Evolutionary conservation across 2,329 filamentous ascomycete genomes (phyloP).

Genomic region (Samsoniella hepiali): DNA sequence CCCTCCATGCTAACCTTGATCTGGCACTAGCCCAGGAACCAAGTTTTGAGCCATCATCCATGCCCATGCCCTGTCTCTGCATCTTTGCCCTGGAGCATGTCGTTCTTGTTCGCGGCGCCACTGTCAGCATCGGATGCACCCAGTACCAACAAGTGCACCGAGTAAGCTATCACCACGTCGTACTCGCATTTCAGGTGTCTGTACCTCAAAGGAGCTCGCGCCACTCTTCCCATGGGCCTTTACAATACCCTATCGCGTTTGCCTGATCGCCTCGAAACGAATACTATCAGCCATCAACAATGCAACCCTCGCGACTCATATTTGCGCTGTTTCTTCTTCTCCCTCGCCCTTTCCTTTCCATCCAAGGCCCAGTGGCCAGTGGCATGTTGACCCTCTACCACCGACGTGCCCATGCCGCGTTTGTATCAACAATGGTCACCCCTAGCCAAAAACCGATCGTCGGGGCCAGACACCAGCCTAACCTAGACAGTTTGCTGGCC

Average conservation of each 20-base stretch:
- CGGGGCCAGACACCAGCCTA: constrained; percentile 2
- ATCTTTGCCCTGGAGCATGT: not conserved
- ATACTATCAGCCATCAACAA: not conserved
- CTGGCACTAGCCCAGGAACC: constrained; percentile 16
- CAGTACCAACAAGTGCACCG: not conserved
- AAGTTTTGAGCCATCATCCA: constrained; percentile 2
- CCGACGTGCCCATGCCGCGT: constrained; percentile 10
- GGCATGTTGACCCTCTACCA: not conserved
- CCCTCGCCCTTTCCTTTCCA: not conserved
- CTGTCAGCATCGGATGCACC: not conserved
- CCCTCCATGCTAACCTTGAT: not conserved
- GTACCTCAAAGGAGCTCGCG: not conserved
- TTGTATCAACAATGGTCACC: constrained; percentile 12
- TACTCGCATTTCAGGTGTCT: not conserved
- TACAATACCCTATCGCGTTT: not conserved
- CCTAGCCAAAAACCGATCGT: constrained; percentile 6
- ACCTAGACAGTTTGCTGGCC: constrained; percentile 9
- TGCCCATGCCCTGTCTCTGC: not conserved
- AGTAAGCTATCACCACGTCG: not conserved
- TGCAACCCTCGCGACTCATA: not conserved
- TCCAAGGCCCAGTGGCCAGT: not conserved
- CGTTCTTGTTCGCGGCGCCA: not conserved
- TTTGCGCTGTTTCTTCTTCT: not conserved
- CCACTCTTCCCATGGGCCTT: not conserved
- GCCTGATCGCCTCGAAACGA: not conserved